Conservation (phyloP, 106 monocot genomes). For the Allium fistulosum region DNA sequence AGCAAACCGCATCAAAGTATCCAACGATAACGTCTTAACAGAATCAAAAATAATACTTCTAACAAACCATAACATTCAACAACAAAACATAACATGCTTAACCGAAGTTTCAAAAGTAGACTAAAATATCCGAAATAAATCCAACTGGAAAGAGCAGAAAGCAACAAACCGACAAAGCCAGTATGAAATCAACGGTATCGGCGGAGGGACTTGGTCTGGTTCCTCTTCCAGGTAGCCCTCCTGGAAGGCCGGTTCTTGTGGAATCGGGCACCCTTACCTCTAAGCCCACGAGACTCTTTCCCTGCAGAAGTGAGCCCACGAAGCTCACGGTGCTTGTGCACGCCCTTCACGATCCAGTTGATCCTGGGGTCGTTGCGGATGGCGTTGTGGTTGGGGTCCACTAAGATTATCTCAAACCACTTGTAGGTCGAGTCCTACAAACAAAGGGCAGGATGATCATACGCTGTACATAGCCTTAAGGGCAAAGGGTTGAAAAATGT, state of each 20-base stretch:
- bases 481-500: too few relatives aligned
- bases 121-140: conserved; percentile 6
- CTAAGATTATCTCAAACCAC: conserved; percentile 57
- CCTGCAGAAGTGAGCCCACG: conserved; percentile 48
- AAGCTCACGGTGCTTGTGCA: conserved; percentile 55
- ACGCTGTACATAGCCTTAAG: too few relatives aligned
- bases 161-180: neutral
- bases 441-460: too few relatives aligned
- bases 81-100: neutral
- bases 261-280: conserved; percentile 42
- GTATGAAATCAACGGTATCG: conserved; percentile 31
- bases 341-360: conserved; percentile 66
- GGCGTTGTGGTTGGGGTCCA: conserved; percentile 55
- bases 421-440: conserved; percentile 65
- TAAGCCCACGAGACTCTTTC: conserved; percentile 48
- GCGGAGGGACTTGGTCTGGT: conserved; percentile 64
- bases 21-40: too few relatives aligned
- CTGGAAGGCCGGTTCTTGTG: conserved; percentile 61
- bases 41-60: too few relatives aligned
- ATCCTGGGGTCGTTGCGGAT: conserved; percentile 60
- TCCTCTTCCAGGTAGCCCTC: conserved; percentile 75
- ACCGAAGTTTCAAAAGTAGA: neutral
- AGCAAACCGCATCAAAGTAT: too few relatives aligned
- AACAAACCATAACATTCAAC: too few relatives aligned
- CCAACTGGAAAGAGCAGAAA: neutral